A percentile compares a stretch with the other conserved stretches of the same genome.
Conservation (phyloP, 2,329 filamentous ascomycete species). For the Botrytis hyacinthi region DNA sequence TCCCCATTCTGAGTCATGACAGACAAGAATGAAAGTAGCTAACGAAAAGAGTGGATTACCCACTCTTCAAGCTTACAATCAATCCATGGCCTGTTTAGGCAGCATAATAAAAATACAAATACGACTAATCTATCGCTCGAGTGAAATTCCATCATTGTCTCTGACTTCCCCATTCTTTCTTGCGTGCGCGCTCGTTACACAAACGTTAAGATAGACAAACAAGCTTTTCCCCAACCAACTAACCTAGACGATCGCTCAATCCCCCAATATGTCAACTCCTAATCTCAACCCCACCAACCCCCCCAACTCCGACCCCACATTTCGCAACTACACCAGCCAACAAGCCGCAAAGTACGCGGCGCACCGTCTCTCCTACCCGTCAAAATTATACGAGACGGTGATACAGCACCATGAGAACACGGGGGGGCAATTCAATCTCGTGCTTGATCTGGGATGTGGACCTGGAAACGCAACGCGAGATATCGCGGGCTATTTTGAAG, state of each 20-base stretch:
- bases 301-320: slow-evolving; percentile 31
- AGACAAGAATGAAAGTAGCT: background rate
- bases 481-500: slow-evolving; percentile 33
- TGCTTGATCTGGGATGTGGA: slow-evolving; percentile 39
- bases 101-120: background rate
- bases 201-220: background rate
- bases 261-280: slow-evolving; percentile 1
- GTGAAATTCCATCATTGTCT: background rate
- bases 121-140: background rate
- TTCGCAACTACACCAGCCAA: slow-evolving; percentile 31
- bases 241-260: background rate
- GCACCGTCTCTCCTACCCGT: slow-evolving; percentile 28
- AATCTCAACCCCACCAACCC: background rate
- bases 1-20: background rate
- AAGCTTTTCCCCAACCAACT: background rate
- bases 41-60: background rate
- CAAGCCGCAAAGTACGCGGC: slow-evolving; percentile 35
- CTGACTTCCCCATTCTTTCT: background rate
- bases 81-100: background rate
- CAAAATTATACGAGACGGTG: slow-evolving; percentile 29
- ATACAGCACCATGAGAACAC: slow-evolving; percentile 30
- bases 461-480: slow-evolving; percentile 37
- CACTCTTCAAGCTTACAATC: background rate
- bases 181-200: background rate
- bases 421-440: slow-evolving; percentile 28